Base-by-base conservation (phyloP, 768 basidiomycete species). In the Naganishia randhawae region DNA sequence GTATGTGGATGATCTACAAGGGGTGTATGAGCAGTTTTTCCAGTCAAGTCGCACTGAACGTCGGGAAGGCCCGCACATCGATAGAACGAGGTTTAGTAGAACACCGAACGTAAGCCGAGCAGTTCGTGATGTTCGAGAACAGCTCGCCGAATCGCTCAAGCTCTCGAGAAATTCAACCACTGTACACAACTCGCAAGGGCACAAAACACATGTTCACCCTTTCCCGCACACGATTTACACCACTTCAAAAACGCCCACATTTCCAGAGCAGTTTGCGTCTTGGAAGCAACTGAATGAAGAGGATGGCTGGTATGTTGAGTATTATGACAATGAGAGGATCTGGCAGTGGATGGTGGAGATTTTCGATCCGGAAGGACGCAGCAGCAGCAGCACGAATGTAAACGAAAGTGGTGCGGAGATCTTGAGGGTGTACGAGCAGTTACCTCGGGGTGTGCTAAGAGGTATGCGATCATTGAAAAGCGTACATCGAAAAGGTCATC, bases 141-240 rank as follows among this genome's bases (percentile, higher is more conserved):
- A n/a, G 13, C 54, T 55, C n/a, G 32, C 1, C 31, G 22, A 55
- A 5, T 22, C 33, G 32, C 17, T 55, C 33, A 9, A 55, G n/a
- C 29, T 55, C 10, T n/a, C n/a, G n/a, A n/a, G n/a, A n/a, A n/a
- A n/a, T n/a, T 35, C 32, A 35, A 14, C n/a, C 22, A 55, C 19
- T 13, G 35, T 5, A 8, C 54, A 19, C 1, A 32, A 33, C 54
- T 22, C n/a, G 45, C 45, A 3, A 48, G 45, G 45, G n/a, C 19
- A 48, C n/a, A 6, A n/a, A 53, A 2, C 17, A 16, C 27, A 22
- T 16, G 17, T 7, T n/a, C n/a, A 48, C n/a, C 35, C 5, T 55
- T 33, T 73, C 31, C 74, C 72, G 19, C 62, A 66, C 41, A 39
- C 48, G n/a, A 69, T 75, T 37, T 71, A 71, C 42, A 73, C 74